Percentiles rank a stretch among this genome's conserved stretches.
phyloP scores from a whole-genome alignment of 2,329 filamentous ascomycete genomes.

The Elsinoe necatrix region DNA sequence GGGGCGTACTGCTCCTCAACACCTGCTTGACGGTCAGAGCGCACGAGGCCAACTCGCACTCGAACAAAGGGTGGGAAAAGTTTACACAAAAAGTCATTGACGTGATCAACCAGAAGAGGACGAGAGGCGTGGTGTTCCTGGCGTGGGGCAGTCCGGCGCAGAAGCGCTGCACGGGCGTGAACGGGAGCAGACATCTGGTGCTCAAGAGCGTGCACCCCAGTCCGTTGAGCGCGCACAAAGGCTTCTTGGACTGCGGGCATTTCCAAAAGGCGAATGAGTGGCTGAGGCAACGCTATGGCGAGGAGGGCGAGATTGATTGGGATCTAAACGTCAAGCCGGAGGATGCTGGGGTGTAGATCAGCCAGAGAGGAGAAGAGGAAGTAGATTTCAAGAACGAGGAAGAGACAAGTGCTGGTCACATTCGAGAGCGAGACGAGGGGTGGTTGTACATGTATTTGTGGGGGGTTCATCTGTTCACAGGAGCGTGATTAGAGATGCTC shows the following conservation, averaged over 20 bases:
- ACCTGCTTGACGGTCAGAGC: constrained; percentile 89
- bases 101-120: constrained; percentile 66
- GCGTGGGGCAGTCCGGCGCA: constrained; percentile 86
- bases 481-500: too few species aligned
- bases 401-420: neutral
- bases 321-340: constrained; percentile 47
- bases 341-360: constrained; percentile 32
- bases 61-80: constrained; percentile 80
- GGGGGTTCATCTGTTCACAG: too few species aligned
- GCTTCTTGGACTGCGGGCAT: constrained; percentile 65
- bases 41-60: constrained; percentile 78
- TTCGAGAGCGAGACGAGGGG: neutral
- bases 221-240: constrained; percentile 73
- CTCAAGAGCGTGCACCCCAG: constrained; percentile 85
- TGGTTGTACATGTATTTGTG: neutral
- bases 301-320: constrained; percentile 80
- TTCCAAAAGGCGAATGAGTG: constrained; percentile 79
- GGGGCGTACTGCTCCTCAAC: constrained; percentile 87
- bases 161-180: constrained; percentile 66
- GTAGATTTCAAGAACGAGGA: neutral
- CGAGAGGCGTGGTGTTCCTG: constrained; percentile 80
- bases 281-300: constrained; percentile 69
- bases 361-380: too few species aligned
- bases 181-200: constrained; percentile 67
- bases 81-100: constrained; percentile 92